Conservation (phyloP, 108 stramenopile genomes). For the Skeletonema marinoi region DNA sequence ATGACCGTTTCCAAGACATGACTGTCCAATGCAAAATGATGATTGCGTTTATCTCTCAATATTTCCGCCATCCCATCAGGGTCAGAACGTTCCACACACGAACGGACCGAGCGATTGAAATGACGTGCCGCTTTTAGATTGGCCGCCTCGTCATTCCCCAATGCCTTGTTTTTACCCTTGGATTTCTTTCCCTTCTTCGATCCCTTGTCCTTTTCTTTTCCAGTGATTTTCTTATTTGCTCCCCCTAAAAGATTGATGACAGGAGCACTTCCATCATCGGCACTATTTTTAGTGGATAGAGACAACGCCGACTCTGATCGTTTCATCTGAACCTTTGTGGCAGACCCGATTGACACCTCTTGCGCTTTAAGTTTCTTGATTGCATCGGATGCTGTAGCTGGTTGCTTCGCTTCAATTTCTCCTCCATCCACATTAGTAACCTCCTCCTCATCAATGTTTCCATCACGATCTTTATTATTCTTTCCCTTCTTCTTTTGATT, state of each 20-base stretch:
- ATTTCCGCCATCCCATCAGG: slow-evolving; percentile 73
- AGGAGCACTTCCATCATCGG: slow-evolving; percentile 21
- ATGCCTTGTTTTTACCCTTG: slow-evolving; percentile 64
- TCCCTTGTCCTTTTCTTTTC: slow-evolving; percentile 27
- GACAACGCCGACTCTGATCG: slow-evolving; percentile 44
- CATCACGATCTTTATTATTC: slow-evolving; percentile 18
- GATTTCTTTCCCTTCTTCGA: slow-evolving; percentile 54
- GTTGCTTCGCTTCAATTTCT: neutral
- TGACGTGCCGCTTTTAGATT: slow-evolving; percentile 71
- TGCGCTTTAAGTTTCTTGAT: slow-evolving; percentile 69
- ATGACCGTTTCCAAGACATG: slow-evolving; percentile 84
- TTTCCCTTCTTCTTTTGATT: slow-evolving; percentile 20
- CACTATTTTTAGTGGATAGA: slow-evolving; percentile 17
- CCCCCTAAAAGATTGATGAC: slow-evolving; percentile 47
- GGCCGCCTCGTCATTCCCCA: slow-evolving; percentile 67
- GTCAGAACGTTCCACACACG: slow-evolving; percentile 79
- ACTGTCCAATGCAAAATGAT: slow-evolving; percentile 79
- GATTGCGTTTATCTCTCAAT: slow-evolving; percentile 73
- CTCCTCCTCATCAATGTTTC: neutral
- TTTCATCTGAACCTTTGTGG: slow-evolving; percentile 71
- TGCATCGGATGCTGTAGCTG: slow-evolving; percentile 63
- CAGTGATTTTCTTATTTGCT: slow-evolving; percentile 33
- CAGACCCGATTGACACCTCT: slow-evolving; percentile 80
- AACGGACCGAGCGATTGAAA: slow-evolving; percentile 78
- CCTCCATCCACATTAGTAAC: neutral